These are phyloP conservation scores for Phytophthora cajani DNA, from an alignment of 352 stramenopile genomes.

Conservation along the genomic window DNA sequence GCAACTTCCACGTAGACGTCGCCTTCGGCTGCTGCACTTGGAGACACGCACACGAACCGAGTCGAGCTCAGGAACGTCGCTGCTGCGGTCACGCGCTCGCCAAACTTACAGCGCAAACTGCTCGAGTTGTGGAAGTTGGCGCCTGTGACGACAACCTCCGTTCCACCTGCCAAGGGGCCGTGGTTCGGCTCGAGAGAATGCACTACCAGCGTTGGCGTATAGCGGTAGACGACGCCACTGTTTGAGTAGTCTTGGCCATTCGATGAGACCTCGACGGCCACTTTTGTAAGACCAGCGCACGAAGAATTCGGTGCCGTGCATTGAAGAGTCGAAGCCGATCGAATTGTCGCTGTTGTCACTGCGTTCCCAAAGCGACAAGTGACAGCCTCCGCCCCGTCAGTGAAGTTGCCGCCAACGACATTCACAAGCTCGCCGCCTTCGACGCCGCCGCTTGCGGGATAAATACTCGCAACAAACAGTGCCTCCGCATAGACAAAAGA, in stretches of 20 bases:
- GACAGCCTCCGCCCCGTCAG: constrained; percentile 48
- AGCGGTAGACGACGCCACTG: constrained; percentile 67
- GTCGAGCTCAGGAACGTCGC: constrained; percentile 70
- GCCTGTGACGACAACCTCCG: constrained; percentile 79
- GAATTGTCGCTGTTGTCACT: constrained; percentile 64
- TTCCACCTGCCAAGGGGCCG: constrained; percentile 82
- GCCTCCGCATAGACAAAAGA: constrained; percentile 61
- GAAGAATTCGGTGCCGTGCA: constrained; percentile 63
- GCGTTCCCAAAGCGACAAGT: constrained; percentile 90
- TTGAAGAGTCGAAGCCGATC: constrained; percentile 65
- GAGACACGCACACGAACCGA: constrained; percentile 75
- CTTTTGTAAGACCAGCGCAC: constrained; percentile 51
- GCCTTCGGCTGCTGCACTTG: constrained; percentile 39
- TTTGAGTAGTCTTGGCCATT: constrained; percentile 84
- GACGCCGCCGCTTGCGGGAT: constrained; percentile 69
- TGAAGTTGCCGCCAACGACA: constrained; percentile 70
- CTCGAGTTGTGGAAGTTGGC: constrained; percentile 81
- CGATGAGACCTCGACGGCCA: constrained; percentile 88
- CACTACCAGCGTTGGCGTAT: constrained; percentile 72
- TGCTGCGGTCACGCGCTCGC: constrained; percentile 45
- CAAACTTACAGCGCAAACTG: constrained; percentile 75
- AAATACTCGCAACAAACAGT: constrained; percentile 61
- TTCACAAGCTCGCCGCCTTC: constrained; percentile 61
- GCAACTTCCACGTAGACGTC: constrained; percentile 71
- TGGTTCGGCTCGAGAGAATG: constrained; percentile 65